A percentile compares a stretch with the other conserved stretches of the same genome.
Evolutionary conservation across 192 early-diverging fungal genomes (phyloP).

Genomic region (Obelidium mucronatum): DNA sequence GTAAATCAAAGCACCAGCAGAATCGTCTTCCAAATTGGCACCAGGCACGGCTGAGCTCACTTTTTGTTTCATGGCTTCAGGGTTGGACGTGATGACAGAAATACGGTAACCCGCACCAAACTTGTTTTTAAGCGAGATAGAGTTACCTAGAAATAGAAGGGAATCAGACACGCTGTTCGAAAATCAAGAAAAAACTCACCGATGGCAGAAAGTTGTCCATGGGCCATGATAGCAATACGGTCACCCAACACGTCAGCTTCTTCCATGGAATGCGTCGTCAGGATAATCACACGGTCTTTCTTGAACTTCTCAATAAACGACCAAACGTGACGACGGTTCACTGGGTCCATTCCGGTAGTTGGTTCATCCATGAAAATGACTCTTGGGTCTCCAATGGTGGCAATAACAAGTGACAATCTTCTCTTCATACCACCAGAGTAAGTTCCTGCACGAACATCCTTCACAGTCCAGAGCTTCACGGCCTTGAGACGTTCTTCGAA

Average conservation of each 20-base stretch:
- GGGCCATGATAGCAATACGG: constrained; percentile 78
- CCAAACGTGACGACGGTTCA: constrained; percentile 82
- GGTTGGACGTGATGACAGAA: constrained; percentile 61
- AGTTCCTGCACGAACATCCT: constrained; percentile 65
- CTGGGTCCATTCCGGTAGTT: constrained; percentile 79
- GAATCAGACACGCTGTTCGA: neutral
- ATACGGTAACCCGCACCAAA: constrained; percentile 78
- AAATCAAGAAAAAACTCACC: constrained; percentile 1
- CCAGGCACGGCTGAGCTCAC: constrained; percentile 56
- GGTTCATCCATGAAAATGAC: constrained; percentile 78
- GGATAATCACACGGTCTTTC: constrained; percentile 69
- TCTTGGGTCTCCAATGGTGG: constrained; percentile 74
- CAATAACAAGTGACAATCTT: constrained; percentile 72
- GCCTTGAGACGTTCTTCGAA: constrained; percentile 73
- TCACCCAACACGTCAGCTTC: constrained; percentile 66
- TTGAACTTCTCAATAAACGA: constrained; percentile 81
- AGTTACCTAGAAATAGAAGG: constrained; percentile 53
- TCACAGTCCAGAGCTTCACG: constrained; percentile 72
- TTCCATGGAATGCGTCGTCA: constrained; percentile 70
- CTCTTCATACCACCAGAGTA: constrained; percentile 82
- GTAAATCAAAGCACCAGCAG: constrained; percentile 70
- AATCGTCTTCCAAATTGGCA: constrained; percentile 72
- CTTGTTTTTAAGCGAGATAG: constrained; percentile 76
- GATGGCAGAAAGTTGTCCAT: constrained; percentile 70
- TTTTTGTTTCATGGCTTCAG: constrained; percentile 54